Base-by-base conservation (phyloP, 2,329 filamentous ascomycete species). In the Dactylella cylindrospora region DNA sequence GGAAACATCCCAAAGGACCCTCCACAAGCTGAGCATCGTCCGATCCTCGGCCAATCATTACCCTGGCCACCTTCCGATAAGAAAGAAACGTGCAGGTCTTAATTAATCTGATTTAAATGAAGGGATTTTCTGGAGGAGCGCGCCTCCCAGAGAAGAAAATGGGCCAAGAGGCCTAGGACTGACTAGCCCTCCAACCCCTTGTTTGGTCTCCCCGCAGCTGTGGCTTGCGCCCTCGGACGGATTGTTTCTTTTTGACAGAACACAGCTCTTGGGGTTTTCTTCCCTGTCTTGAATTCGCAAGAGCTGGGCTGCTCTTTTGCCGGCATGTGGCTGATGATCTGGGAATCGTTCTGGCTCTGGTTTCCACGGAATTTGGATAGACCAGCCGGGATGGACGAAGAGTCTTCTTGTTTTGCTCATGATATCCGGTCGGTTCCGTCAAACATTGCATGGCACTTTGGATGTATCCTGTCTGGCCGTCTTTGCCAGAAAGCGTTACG, bases 101-200 rank as follows among this genome's bases (percentile, higher is more conserved):
- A 49, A 54, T 43, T n/a, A n/a, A n/a, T 62, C 49, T 54, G 57
- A 62, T 62, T 62, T 54, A 62, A 38, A 62, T 62, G 57, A 62
- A 62, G 43, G 57, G 57, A 50, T 54, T 62, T 46, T 62, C 57
- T 62, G 57, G 57, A 62, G 57, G 57, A 62, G 57, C 57, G 57
- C 57, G 57, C 57, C 57, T 62, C 49, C 36, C 43, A 49, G n/a
- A 50, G 43, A 41, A 44, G 23, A 51, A 47, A 41, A 43, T 7
- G 5, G 29, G 44, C 43, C 28, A 23, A n/a, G n/a, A n/a, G n/a
- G n/a, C n/a, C n/a, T n/a, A n/a, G n/a, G n/a, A n/a, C n/a, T n/a
- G n/a, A n/a, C n/a, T n/a, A n/a, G n/a, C n/a, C n/a, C n/a, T n/a
- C n/a, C n/a, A n/a, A n/a, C n/a, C n/a, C n/a, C n/a, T n/a, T n/a